A percentile compares a stretch with the other conserved stretches of the same genome.
Conservation (phyloP, 2,329 filamentous ascomycete species). For the Ophiosphaerella korrae region DNA sequence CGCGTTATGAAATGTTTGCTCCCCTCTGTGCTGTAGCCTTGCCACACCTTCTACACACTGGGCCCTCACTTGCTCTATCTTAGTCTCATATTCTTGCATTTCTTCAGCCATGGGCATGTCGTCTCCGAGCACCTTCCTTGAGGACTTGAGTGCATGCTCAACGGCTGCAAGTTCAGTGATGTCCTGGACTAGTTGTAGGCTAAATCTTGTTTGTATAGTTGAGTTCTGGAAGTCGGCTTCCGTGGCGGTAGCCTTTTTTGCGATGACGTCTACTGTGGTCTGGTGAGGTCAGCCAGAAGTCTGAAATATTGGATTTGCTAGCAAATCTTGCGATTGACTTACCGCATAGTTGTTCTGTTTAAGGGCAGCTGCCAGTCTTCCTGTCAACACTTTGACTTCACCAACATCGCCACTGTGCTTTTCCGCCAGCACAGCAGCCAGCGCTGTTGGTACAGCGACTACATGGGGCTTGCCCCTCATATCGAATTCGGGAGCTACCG, state of each 20-base stretch:
- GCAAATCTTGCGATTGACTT: neutral
- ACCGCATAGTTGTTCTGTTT: conserved; percentile 30
- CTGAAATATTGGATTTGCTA: neutral
- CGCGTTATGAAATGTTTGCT: too few species aligned
- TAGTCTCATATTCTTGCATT: conserved; percentile 22
- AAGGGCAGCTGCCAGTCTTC: conserved; percentile 45
- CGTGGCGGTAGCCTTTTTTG: conserved; percentile 1
- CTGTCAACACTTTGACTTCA: conserved; percentile 49
- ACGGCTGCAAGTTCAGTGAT: conserved; percentile 44
- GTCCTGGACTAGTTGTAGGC: conserved; percentile 8
- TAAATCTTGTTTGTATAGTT: too few species aligned
- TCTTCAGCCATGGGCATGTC: conserved; percentile 38
- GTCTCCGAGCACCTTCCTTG: conserved; percentile 47
- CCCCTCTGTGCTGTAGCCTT: conserved; percentile 1
- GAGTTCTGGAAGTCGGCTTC: conserved; percentile 15
- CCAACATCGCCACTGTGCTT: conserved; percentile 45
- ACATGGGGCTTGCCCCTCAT: conserved; percentile 40
- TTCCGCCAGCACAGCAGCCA: conserved; percentile 49
- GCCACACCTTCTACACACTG: conserved; percentile 8
- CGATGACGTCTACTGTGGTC: conserved; percentile 12
- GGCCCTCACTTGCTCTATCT: conserved; percentile 9
- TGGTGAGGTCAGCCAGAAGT: conserved; percentile 3
- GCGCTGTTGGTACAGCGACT: conserved; percentile 51
- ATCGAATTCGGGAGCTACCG: conserved; percentile 28
- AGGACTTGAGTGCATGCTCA: conserved; percentile 52